A percentile compares a stretch with the other conserved stretches of the same genome.
These are phyloP conservation scores for Multifurca ochricompacta DNA, from an alignment of 768 basidiomycete genomes.

Conservation along the genomic window DNA sequence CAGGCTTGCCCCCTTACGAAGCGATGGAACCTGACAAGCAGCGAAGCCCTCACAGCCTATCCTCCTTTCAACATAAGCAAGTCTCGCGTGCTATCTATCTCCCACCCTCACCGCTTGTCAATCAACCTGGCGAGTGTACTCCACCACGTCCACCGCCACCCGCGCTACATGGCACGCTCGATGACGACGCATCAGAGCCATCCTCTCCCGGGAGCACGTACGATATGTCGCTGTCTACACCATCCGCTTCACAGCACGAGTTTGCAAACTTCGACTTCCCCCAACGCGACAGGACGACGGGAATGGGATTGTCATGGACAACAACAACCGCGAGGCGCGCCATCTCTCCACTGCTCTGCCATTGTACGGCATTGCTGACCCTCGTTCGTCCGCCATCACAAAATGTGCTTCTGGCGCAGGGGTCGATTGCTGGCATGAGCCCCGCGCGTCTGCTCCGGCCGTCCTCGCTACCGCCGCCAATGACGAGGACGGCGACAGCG, in stretches of 20 bases:
- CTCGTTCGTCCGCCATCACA: conserved; percentile 2
- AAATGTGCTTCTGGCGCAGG: conserved; percentile 7
- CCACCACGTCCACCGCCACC: neutral
- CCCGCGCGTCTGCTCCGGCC: neutral
- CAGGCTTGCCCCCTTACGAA: neutral
- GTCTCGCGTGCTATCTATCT: neutral
- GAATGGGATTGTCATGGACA: neutral
- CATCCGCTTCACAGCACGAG: conserved; percentile 2
- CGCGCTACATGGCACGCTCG: conserved; percentile 1
- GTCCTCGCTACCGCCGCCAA: neutral
- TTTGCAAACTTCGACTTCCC: conserved; percentile 13
- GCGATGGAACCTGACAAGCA: neutral
- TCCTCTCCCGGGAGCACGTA: conserved; percentile 16
- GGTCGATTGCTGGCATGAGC: conserved; percentile 1
- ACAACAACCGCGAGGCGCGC: conserved; percentile 17
- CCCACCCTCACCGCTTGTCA: neutral
- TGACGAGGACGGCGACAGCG: neutral
- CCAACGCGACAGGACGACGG: neutral
- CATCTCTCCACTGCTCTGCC: conserved; percentile 8
- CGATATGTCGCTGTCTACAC: neutral
- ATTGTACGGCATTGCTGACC: neutral
- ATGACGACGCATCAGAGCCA: conserved; percentile 3
- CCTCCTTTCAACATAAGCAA: neutral
- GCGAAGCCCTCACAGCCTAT: neutral
- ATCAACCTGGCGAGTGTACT: neutral